Base-by-base conservation (phyloP, 2,329 filamentous ascomycete species). In the Aureobasidium sp. region DNA sequence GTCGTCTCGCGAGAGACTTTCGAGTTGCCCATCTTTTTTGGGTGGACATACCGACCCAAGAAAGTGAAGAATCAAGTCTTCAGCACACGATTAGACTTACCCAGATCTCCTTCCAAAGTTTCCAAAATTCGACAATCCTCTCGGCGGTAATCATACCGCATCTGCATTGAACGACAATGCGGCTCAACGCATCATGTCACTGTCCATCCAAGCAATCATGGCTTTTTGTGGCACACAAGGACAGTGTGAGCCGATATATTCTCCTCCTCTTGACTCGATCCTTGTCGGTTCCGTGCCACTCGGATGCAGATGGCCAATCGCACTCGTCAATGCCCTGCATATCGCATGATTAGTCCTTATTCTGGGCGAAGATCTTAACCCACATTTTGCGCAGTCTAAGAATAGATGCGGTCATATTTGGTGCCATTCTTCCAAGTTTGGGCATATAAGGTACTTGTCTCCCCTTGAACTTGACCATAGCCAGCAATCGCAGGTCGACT, bases 381-480 rank as follows among this genome's bases (percentile, higher is more conserved):
- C 52, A 47, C 53, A 49, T 57, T 56, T 56, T 50, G 48, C 44
- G 60, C 59, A 53, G 57, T 70, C 73, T 70, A 74, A 72, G 68
- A 74, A 75, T 76, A 76, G 73, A 73, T 69, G 60, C 48, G 56
- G 57, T 53, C 54, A 58, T 65, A 62, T 69, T 69, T 63, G 60
- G 55, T 55, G 58, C 56, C 63, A 65, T 71, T 74, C 67, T 66
- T 63, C 62, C 65, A 62, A 65, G 67, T 70, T 58, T 63, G 70
- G 61, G 66, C 65, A 72, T 74, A 74, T 74, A 75, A 74, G 70
- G 68, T 71, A 71, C 67, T 63, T 53, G 45, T 45, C 16, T 65
- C 63, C 63, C 64, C 66, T 50, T 57, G 60, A 29, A 54, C 61
- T 67, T 58, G 65, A 64, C 60, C 64, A 69, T 64, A 69, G 65